A percentile compares a stretch with the other conserved stretches of the same genome.
phyloP scores from a whole-genome alignment of 441 rosid species.

The Adansonia gregorii region DNA sequence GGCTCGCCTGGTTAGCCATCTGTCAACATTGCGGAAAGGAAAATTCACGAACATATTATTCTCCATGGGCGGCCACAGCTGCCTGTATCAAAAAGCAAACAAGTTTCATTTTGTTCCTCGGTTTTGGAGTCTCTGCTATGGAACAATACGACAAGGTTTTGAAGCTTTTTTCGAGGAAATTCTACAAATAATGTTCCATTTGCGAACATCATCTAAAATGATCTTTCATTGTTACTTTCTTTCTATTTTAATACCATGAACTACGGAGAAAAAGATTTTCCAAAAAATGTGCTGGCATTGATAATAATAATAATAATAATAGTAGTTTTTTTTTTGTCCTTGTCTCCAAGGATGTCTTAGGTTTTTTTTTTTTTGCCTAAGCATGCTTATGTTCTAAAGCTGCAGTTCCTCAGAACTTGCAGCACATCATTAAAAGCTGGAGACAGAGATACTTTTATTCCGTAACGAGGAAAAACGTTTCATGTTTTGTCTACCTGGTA shows the following conservation, averaged over 20 bases:
- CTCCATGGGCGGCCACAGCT: not conserved
- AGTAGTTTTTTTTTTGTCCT: not conserved
- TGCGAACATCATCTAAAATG: conserved; percentile 1
- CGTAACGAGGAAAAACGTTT: not conserved
- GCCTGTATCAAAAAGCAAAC: not conserved
- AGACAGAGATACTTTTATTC: not conserved
- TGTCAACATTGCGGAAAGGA: not conserved
- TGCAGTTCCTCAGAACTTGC: not conserved
- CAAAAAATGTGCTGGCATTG: no score
- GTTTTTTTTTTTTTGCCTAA: no score
- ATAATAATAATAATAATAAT: no score
- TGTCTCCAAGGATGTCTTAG: not conserved
- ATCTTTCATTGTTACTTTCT: not conserved
- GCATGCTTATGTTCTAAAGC: not conserved
- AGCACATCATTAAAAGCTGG: not conserved
- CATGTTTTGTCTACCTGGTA: not conserved
- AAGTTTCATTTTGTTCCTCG: not conserved
- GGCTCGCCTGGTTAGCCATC: not conserved
- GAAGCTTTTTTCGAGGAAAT: not conserved
- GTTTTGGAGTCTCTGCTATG: not conserved
- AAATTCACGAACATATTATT: not conserved
- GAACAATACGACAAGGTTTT: not conserved
- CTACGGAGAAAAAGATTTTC: no score
- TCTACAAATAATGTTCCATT: not conserved
- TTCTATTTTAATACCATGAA: no score